Evolutionary conservation across 768 basidiomycete genomes (phyloP).

Genomic region (Russula olivacea): DNA sequence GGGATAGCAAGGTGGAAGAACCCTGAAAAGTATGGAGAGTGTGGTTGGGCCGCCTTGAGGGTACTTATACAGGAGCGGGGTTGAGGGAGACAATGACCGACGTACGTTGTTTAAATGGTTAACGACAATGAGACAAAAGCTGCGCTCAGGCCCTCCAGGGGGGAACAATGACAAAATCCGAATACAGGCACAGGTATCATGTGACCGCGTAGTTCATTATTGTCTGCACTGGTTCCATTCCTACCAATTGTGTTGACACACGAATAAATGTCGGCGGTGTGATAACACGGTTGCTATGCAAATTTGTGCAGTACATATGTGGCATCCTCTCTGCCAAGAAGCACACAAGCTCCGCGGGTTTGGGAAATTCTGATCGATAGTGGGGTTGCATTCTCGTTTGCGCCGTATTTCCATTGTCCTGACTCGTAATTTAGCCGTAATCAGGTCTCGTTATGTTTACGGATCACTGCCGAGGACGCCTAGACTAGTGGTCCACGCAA

Average conservation of each 20-base stretch:
- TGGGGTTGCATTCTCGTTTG: background rate
- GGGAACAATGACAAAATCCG: constrained; percentile 27
- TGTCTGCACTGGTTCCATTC: constrained; percentile 7
- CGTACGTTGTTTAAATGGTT: constrained; percentile 21
- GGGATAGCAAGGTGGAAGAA: constrained; percentile 1
- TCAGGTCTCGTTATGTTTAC: background rate
- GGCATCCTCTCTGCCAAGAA: background rate
- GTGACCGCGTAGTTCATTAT: constrained; percentile 26
- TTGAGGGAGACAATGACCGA: constrained; percentile 30
- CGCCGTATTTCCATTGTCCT: background rate
- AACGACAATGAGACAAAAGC: constrained; percentile 32
- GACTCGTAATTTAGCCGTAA: background rate
- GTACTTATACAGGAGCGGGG: constrained; percentile 32
- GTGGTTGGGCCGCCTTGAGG: background rate
- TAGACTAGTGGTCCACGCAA: background rate
- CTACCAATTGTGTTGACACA: constrained; percentile 5
- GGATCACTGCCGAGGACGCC: background rate
- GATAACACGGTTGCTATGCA: constrained; percentile 5
- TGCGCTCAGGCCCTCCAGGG: too few relatives aligned
- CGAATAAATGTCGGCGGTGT: too few relatives aligned
- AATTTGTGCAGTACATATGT: background rate
- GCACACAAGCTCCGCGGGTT: background rate
- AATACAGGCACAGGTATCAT: constrained; percentile 27
- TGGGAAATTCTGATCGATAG: background rate
- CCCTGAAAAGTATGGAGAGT: constrained; percentile 17